Evolutionary conservation across 805 yeast species (phyloP), one percentile per base, ranked within the genome.

Genomic region (Wickerhamiella nectarea): DNA sequence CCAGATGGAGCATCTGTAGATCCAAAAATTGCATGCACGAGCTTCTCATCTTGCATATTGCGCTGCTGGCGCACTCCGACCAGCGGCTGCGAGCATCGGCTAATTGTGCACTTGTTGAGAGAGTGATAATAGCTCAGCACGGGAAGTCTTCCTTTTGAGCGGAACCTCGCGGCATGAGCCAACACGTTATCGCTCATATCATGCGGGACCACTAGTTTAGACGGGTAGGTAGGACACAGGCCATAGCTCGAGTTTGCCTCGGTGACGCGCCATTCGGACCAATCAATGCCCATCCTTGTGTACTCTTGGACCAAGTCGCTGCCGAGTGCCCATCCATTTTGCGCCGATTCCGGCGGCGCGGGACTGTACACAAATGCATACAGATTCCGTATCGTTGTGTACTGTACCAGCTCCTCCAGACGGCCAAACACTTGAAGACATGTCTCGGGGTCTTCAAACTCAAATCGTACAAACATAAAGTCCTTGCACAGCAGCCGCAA

Each of bases 81-180:
- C 50, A 89, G 62, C 0, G 98, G 98, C 63, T 91, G 98, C 2
- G 96, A 70, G 53, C 95, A 83, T 46, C 98, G 68, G 0, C 91
- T 78, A 14, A 91, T 85, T 1, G 91, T 72, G 55, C 91, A 78
- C 1, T 51, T 43, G 50, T 67, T 84, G 36, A 69, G 63, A 40
- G 71, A 61, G 58, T 86, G 82, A 55, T 72, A 78, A 60, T 86
- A 91, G 1, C 87, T 73, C 34, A 91, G 62, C 0, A 77, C 80
- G 0, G 97, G 97, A 4, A 91, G 72, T 49, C 98, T 65, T 46
- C 72, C 74, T 57, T 89, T 87, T 1, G 96, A 85, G 36, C 98
- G 66, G 58, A 75, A 91, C 53, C 80, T 80, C 4, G 81, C 78
- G 0, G 95, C 93, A 57, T 91, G 89, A 41, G 74, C 72, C 41